Evolutionary conservation across 2,329 filamentous ascomycete species (phyloP).

Genomic region (Pseudopyricularia javanii): DNA sequence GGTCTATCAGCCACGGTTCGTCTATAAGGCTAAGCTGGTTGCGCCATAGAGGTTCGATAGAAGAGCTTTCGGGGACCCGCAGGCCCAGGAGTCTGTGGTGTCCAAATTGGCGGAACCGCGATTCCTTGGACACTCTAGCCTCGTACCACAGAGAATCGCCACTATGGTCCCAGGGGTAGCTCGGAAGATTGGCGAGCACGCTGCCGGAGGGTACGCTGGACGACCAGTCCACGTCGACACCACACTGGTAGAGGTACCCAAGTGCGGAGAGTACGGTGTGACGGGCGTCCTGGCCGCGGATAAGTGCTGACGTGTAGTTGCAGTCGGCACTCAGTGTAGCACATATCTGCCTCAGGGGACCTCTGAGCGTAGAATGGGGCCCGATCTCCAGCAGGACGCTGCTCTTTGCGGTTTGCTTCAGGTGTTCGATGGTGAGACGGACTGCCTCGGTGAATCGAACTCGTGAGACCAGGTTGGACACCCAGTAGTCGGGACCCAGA

Average conservation of each 20-base stretch:
- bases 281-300: conserved; percentile 6
- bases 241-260: not conserved
- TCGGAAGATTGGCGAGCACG: conserved; percentile 2
- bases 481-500: not conserved
- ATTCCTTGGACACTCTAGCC: conserved; percentile 3
- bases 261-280: not conserved
- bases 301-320: conserved; percentile 25
- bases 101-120: conserved; percentile 1
- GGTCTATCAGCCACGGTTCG: conserved; percentile 25
- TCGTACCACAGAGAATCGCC: conserved; percentile 6
- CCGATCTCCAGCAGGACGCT: conserved; percentile 12
- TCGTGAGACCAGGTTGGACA: not conserved
- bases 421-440: not conserved
- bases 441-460: not conserved
- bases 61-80: conserved; percentile 2
- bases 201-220: not conserved
- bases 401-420: not conserved
- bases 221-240: not conserved
- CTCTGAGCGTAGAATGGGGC: conserved; percentile 12
- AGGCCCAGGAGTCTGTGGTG: conserved; percentile 7
- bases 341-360: conserved; percentile 10
- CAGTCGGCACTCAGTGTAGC: conserved; percentile 3
- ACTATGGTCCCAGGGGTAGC: conserved; percentile 8
- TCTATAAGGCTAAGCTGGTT: conserved; percentile 6
- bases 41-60: conserved; percentile 6